Evolutionary conservation across 2,329 filamentous ascomycete genomes (phyloP), one percentile per base, ranked within the genome.

Genomic region (Fusarium clavum): DNA sequence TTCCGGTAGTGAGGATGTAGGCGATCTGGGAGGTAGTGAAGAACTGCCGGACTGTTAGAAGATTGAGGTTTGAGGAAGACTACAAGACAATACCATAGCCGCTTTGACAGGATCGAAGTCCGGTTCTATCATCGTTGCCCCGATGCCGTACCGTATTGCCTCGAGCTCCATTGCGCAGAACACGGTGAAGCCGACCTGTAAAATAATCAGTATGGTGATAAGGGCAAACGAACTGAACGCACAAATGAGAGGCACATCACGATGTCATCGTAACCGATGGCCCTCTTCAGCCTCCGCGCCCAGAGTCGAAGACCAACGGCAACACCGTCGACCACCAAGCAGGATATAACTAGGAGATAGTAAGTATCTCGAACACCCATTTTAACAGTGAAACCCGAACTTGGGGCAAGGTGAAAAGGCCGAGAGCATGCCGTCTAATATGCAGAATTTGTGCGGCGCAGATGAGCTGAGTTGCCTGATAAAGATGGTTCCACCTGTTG

Each of bases 131-230:
- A 6, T 29, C 2, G 30, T 54, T 24, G 57, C 48, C 4, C 48
- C 41, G 27, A 54, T 40, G 10, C 48, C 48, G 12, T 47, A 59
- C 13, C 48, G 48, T 24, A 46, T 46, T 9, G 48, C 48, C 25
- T 54, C 24, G 7, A 59, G 48, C 32, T 55, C 57, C 41, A 41
- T 47, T 5, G 12, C 41, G 12, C 57, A 55, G 24, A 59, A 54
- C 2, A 54, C 14, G 3, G 40, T 47, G 2, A 59, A 59, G 1
- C 57, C 48, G n/a, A 41, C 6, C 48, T 59, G 11, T 5, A 20
- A 38, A 38, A 9, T n/a, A 52, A 16, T 8, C 2, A 12, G 14
- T 16, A 8, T 5, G 6, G 9, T 20, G 25, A 16, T 8, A 25
- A 32, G 30, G 24, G n/a, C 14, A 6, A 29, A 27, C 1, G 3